A percentile compares a stretch with the other conserved stretches of the same genome.
phyloP scores from a whole-genome alignment of 139 green algal species.

The Chlorella sp. region DNA sequence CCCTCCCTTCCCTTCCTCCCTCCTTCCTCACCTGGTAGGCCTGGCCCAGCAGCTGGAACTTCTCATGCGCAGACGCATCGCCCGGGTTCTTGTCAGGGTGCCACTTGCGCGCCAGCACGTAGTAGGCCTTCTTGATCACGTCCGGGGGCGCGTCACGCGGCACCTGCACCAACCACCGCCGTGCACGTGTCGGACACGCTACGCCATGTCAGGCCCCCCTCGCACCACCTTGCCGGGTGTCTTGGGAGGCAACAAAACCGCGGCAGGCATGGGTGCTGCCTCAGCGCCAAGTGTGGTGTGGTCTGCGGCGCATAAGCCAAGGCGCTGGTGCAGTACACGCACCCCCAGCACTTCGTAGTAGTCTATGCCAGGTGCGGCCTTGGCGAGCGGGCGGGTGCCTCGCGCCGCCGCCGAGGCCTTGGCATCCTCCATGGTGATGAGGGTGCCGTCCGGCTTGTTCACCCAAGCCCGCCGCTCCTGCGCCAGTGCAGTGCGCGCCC shows the following conservation, averaged over 20 bases:
- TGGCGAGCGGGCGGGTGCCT: not conserved
- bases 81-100: conserved; percentile 85
- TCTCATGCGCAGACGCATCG: conserved; percentile 65
- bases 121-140: conserved; percentile 87
- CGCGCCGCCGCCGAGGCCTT: too few relatives aligned
- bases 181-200: too few relatives aligned
- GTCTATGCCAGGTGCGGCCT: conserved; percentile 14
- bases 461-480: conserved; percentile 47
- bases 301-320: too few relatives aligned
- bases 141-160: conserved; percentile 43
- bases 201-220: too few relatives aligned
- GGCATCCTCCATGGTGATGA: conserved; percentile 17
- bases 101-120: conserved; percentile 74
- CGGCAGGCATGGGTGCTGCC: too few relatives aligned
- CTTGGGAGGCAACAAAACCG: too few relatives aligned
- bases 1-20: too few relatives aligned
- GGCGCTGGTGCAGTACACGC: too few relatives aligned
- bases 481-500: too few relatives aligned
- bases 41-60: conserved; percentile 84
- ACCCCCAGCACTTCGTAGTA: conserved; percentile 55
- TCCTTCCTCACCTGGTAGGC: conserved; percentile 67
- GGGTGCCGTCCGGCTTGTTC: conserved; percentile 37
- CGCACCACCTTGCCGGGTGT: too few relatives aligned
- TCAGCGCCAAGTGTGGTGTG: too few relatives aligned
- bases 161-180: too few relatives aligned